Base-by-base conservation (phyloP, 805 yeast species). In the Candida tallmaniae region DNA sequence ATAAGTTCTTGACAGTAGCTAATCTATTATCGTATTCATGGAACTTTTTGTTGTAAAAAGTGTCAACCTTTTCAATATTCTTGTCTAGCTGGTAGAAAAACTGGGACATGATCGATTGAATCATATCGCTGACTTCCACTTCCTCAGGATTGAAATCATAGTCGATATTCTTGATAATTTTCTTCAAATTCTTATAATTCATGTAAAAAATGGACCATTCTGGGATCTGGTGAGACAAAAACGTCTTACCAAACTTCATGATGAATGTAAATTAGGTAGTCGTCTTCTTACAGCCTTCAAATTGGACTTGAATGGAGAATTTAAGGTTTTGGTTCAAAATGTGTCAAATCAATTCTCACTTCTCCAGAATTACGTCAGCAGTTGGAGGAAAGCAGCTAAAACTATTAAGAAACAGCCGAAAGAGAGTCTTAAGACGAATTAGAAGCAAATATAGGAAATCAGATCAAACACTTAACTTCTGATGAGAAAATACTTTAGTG, bases 171-270 rank as follows among this genome's bases (percentile, higher is more conserved):
- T 85, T 85, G 60, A 90, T 84, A 48, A 77, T 75, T 51, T 83
- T 80, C 64, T 90, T 90, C 46, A 90, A 68, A 31, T 73, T 76
- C 56, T 88, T 90, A 61, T 90, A 90, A 61, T 86, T 83, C 70
- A 90, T 74, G 52, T 90, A 90, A 49, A 73, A 73, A 38, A 76
- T 74, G 32, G 78, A 70, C 97, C 97, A 90, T 60, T 88, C 96
- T 3, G 97, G 97, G 38, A 89, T 87, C 66, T 88, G 95, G 60
- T 90, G 95, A 31, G 83, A 69, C 21, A 78, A 62, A 45, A 85
- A 58, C 3, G 86, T 82, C 57, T 84, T 85, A 18, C 90, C 94
- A 55, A 84, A 85, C 68, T 83, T 83, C 90, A 83, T 83, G 22
- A 27, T 31, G 23, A 20, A 20, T 20, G 7, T n/a, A n/a, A n/a